Evolutionary conservation across 768 basidiomycete genomes (phyloP), one percentile per base, ranked within the genome.

Genomic region (Xerocomus spinulosus): DNA sequence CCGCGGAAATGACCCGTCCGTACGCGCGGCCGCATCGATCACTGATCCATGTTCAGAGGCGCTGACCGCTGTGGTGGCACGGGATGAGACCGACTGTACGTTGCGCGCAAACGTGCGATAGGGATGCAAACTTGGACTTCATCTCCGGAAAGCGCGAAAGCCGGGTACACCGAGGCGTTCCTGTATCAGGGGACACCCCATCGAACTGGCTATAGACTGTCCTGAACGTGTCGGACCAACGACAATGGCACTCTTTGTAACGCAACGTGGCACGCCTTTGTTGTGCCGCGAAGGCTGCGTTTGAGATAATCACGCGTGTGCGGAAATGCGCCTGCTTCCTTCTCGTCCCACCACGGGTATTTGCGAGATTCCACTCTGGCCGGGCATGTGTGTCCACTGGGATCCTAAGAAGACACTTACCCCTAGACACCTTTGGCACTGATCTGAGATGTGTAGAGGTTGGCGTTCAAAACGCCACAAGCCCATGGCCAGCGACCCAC

Each of bases 151-250:
- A 38, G 45, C 43, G 50, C 61, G 62, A 53, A 44, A 43, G 52
- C 62, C 61, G 62, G 28, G 30, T 43, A 38, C 37, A 49, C 61
- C 62, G 61, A 62, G 61, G 61, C 38, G 56, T 62, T 62, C 61
- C 62, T 62, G 54, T 49, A 18, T 21, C 50, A 50, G 52, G 57
- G 50, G 53, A 15, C 1, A 10, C 41, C 10, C 26, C 26, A 28
- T 49, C 51, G 59, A 64, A 62, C 53, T 49, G 59, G 62, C 52
- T 56, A 64, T 52, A 39, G 41, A 15, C 9, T 64, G 41, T 53
- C 61, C 51, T 14, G 34, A 46, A 61, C 32, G 35, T 48, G 44
- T 35, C n/a, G n/a, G n/a, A n/a, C n/a, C n/a, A n/a, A n/a, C n/a
- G n/a, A n/a, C n/a, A n/a, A n/a, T n/a, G n/a, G n/a, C n/a, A n/a